These are phyloP conservation scores for Herpetomonas tarakana DNA, from an alignment of 208 protist genomes.

Conservation along the genomic window DNA sequence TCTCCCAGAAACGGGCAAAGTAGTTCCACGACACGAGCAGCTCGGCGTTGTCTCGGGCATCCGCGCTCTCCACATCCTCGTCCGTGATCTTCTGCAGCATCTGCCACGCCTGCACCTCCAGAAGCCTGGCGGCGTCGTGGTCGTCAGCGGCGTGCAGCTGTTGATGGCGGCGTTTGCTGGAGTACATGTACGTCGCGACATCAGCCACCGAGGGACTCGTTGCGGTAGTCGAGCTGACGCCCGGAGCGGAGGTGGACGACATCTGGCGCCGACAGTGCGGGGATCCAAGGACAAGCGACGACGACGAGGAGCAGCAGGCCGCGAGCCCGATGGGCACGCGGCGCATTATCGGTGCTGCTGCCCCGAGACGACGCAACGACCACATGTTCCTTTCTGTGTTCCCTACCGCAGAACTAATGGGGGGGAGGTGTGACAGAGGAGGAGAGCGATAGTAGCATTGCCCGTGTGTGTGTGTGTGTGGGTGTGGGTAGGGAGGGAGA, in stretches of 20 bases:
- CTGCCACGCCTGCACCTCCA: slow-evolving; percentile 50
- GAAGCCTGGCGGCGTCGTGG: slow-evolving; percentile 3
- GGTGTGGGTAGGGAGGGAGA: no score
- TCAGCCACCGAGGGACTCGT: background rate
- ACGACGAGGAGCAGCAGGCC: no score
- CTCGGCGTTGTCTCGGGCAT: slow-evolving; percentile 36
- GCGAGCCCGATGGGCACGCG: background rate
- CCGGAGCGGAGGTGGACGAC: background rate
- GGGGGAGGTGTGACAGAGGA: no score
- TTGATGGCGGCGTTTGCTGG: slow-evolving; percentile 6
- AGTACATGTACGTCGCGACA: background rate
- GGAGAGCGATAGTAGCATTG: no score
- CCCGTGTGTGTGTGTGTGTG: no score
- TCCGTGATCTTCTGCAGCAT: slow-evolving; percentile 41
- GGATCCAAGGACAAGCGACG: no score
- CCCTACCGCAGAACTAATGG: background rate
- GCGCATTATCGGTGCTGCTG: background rate
- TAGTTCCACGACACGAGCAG: slow-evolving; percentile 56
- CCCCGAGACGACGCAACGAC: background rate
- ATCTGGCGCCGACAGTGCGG: no score
- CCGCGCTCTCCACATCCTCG: slow-evolving; percentile 26
- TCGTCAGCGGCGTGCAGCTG: background rate
- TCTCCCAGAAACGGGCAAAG: slow-evolving; percentile 58
- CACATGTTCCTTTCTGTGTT: background rate
- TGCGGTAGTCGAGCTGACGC: background rate